Base-by-base conservation (phyloP, 2,329 filamentous ascomycete genomes). In the Lasiodiplodia theobromae region DNA sequence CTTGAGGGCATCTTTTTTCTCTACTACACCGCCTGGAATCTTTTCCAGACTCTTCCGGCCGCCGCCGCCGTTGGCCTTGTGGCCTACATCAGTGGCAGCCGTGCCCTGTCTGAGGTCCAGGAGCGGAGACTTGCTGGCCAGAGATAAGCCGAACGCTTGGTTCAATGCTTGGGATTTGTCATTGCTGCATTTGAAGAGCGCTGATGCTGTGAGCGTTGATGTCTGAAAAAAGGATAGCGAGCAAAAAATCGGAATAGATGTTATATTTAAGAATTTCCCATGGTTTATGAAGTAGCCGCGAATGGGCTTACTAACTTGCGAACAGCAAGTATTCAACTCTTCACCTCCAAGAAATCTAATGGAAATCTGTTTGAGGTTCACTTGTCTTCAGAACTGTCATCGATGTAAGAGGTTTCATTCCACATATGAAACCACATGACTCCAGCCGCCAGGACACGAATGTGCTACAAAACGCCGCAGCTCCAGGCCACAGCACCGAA, bases 1-100 rank as follows among this genome's bases (percentile, higher is more conserved):
- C 92, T 99, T 85, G 96, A 99, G 80, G 92, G 88, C 18, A 89
- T 97, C 68, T 97, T 99, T 82, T 95, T 96, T 84, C 82, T 97
- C 72, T 99, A 99, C 86, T 98, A 98, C 82, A 91, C 88, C 66
- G 88, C 83, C 76, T 97, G 95, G 94, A 97, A 91, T 76, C 85
- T 99, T 56, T 97, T 98, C 86, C 91, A 97, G 84, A 89, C 89
- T 16, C 85, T 99, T 62, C 94, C 94, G 4, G 89, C 89, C 31
- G 89, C 91, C 66, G 85, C 85, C 40, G 82, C 89, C 53, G 87
- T 96, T 37, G 89, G 90, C 18, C 81, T 87, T 31, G 87, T 94
- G 67, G 88, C 92, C 12, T 93, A 97, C 77, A 80, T 98, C 71
- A 97, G 93, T 78, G 96, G 96, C 68, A 94, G 91, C 77, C 91